These are phyloP conservation scores for Aspergillus sp. DNA, from an alignment of 2,329 filamentous ascomycete species.

Conservation along the genomic window DNA sequence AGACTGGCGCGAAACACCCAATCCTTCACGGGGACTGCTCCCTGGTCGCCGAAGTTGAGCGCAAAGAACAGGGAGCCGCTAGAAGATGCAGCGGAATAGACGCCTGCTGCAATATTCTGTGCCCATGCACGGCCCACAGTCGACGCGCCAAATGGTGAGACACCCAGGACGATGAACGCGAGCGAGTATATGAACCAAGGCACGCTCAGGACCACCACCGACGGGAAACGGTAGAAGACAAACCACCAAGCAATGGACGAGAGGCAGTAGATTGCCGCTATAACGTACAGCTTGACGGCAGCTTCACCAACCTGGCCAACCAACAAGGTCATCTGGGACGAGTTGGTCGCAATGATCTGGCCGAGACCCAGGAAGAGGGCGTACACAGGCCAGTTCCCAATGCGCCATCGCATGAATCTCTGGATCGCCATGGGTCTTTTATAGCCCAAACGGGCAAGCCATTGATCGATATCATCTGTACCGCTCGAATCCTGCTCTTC, in stretches of 20 bases:
- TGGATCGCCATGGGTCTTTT: constrained; percentile 28
- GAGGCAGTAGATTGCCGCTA: constrained; percentile 59
- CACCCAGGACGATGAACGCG: constrained; percentile 62
- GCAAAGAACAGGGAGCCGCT: constrained; percentile 66
- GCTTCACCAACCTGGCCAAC: constrained; percentile 63
- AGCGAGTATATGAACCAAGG: constrained; percentile 65
- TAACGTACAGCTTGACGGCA: constrained; percentile 59
- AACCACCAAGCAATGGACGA: constrained; percentile 64
- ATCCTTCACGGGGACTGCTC: constrained; percentile 60
- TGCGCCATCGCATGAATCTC: constrained; percentile 56
- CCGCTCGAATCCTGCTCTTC: no score
- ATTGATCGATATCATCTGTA: constrained; percentile 39
- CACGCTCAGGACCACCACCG: constrained; percentile 57
- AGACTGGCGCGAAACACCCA: constrained; percentile 67
- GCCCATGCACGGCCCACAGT: constrained; percentile 45
- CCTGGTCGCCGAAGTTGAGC: constrained; percentile 66
- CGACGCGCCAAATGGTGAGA: constrained; percentile 55
- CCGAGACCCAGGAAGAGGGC: constrained; percentile 62
- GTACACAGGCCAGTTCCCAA: constrained; percentile 66
- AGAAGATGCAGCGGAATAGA: constrained; percentile 63
- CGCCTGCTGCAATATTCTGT: constrained; percentile 60
- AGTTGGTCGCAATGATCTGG: constrained; percentile 65
- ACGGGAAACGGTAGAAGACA: constrained; percentile 58
- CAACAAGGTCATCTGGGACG: constrained; percentile 66
- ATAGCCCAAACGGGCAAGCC: constrained; percentile 35